Base-by-base conservation (phyloP, 2,329 filamentous ascomycete species). In the Aspergillus sp. region DNA sequence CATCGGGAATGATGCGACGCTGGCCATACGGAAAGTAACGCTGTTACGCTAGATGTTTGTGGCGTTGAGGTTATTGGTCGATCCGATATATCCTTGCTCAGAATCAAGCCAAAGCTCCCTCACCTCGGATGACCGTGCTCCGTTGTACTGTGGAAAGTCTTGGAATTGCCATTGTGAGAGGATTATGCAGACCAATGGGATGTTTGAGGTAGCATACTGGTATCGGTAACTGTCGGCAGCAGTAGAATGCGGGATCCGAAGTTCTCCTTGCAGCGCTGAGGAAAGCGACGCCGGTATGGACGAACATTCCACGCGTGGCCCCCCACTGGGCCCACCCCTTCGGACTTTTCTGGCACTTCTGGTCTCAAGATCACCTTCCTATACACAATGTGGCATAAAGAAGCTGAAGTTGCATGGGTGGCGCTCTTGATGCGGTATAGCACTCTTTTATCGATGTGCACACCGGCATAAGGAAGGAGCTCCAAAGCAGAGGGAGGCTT, bases 41-140 rank as follows among this genome's bases (percentile, higher is more conserved):
- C 40, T 43, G 35, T 14, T 31, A 35, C 35, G 40, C 40, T 43
- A 43, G 17, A 43, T 17, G 17, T 11, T 17, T 7, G 35, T 43
- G n/a, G 40, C n/a, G 17, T 19, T 17, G 21, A 41, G 35, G 37
- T 23, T 24, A 51, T 51, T 51, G 48, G 48, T 40, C 11, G 12
- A 49, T 17, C 27, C 6, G n/a, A 33, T 2, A n/a, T 24, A 37
- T 23, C 15, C 47, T 49, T 14, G 17, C 33, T 21, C n/a, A 23
- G 33, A 37, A 23, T 19, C 11, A 31, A 21, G 35, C 35, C 35
- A 11, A 27, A n/a, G 48, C 33, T 27, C 48, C 21, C 9, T 37
- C n/a, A 21, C 24, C n/a, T 49, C 48, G 48, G 48, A 51, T 41
- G 48, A 41, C 48, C 19, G 35, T 51, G 33, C 48, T 51, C 48